phyloP scores from a whole-genome alignment of 441 rosid species.

The Oxalis stricta region DNA sequence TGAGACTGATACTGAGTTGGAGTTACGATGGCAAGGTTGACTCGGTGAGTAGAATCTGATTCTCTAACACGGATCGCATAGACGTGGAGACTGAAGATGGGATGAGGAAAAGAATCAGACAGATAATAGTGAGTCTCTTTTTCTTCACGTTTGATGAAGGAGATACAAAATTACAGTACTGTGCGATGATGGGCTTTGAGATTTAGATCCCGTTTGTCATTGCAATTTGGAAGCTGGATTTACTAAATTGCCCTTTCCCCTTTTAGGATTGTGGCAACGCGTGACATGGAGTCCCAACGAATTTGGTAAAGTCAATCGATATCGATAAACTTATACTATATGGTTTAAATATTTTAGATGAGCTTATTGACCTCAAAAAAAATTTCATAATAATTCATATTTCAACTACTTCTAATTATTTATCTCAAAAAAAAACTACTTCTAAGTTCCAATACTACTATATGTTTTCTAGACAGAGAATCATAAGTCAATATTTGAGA shows the following conservation, averaged over 20 bases:
- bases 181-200: constrained; percentile 13
- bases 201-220: constrained; percentile 45
- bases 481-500: too few species aligned
- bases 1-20: background rate
- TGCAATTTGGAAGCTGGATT: constrained; percentile 6
- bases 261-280: background rate
- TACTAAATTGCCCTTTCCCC: constrained; percentile 38
- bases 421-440: too few species aligned
- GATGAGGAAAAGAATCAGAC: background rate
- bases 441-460: too few species aligned
- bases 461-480: too few species aligned
- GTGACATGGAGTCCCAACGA: too few species aligned
- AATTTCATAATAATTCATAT: too few species aligned
- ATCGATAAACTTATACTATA: too few species aligned
- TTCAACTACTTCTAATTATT: too few species aligned
- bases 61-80: constrained; percentile 6
- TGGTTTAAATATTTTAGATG: too few species aligned
- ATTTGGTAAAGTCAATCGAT: too few species aligned
- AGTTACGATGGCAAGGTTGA: constrained; percentile 7
- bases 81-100: background rate
- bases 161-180: constrained; percentile 7
- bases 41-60: constrained; percentile 12
- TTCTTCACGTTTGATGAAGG: too few species aligned
- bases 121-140: background rate
- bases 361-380: too few species aligned